Evolutionary conservation across 306 rosid genomes (phyloP).

Genomic region (Canavalia gladiata): DNA sequence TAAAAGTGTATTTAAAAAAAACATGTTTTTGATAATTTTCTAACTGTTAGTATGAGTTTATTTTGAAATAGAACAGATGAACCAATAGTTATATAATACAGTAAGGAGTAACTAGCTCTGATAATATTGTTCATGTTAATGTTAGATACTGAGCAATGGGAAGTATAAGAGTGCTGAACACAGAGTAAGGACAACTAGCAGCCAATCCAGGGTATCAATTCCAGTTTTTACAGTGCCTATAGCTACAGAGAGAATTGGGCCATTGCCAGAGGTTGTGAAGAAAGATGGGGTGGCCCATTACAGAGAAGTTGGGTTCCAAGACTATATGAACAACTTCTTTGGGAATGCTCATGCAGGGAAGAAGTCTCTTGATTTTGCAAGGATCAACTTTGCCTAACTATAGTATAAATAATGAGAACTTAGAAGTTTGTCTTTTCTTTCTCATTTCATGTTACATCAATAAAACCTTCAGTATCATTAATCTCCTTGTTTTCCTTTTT

Average conservation of each 20-base stretch:
- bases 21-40: no score
- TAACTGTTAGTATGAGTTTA: no score
- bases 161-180: constrained; percentile 73
- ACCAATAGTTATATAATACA: no score
- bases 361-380: constrained; percentile 68
- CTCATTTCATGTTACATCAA: no score
- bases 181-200: constrained; percentile 58
- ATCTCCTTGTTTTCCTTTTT: no score
- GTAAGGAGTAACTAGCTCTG: not conserved
- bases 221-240: constrained; percentile 57
- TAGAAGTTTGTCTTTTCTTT: no score
- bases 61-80: no score
- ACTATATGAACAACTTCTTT: constrained; percentile 66
- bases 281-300: constrained; percentile 60
- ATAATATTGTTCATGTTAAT: not conserved
- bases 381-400: not conserved
- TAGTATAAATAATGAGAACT: no score
- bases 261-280: constrained; percentile 56
- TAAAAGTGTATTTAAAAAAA: no score
- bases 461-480: no score
- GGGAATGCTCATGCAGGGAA: constrained; percentile 62
- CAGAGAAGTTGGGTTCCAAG: constrained; percentile 53
- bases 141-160: constrained; percentile 67
- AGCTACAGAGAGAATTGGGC: constrained; percentile 54
- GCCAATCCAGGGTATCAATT: constrained; percentile 63